A percentile compares a stretch with the other conserved stretches of the same genome.
Evolutionary conservation across 23 red algal genomes (phyloP).

Genomic region (Gracilaria vermiculophylla): DNA sequence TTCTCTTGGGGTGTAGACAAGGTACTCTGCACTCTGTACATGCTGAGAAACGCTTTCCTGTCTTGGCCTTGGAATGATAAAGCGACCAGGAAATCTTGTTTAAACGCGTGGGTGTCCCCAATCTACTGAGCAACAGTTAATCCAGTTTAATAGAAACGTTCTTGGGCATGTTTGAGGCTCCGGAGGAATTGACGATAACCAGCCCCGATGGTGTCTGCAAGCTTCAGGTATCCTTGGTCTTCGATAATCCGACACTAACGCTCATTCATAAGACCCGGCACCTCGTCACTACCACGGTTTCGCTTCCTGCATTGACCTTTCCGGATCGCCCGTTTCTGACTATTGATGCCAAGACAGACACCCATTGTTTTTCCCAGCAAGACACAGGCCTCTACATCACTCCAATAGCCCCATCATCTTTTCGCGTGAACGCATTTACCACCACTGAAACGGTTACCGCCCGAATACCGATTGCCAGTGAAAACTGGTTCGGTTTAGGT

Average conservation of each 20-base stretch:
- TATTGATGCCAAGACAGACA: neutral
- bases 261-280: neutral
- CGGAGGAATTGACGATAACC: slow-evolving; percentile 1
- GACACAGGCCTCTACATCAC: slow-evolving; percentile 22
- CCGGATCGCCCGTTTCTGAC: slow-evolving; percentile 2
- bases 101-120: too few species aligned
- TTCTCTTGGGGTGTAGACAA: too few species aligned
- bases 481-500: slow-evolving; percentile 59
- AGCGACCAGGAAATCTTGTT: too few species aligned
- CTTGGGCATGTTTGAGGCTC: neutral
- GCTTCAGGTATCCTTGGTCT: neutral
- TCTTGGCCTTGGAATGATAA: too few species aligned
- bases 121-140: too few species aligned
- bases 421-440: slow-evolving; percentile 3
- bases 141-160: too few species aligned
- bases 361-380: slow-evolving; percentile 2
- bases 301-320: neutral
- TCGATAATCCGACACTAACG: neutral
- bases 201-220: slow-evolving; percentile 10
- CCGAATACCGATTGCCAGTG: neutral
- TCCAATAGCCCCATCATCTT: neutral
- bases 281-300: slow-evolving; percentile 12
- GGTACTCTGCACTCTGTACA: too few species aligned
- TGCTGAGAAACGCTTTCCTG: too few species aligned
- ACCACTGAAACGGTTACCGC: slow-evolving; percentile 2